Conservation (phyloP, 306 rosid genomes). For the Gastrolobium bilobum region DNA sequence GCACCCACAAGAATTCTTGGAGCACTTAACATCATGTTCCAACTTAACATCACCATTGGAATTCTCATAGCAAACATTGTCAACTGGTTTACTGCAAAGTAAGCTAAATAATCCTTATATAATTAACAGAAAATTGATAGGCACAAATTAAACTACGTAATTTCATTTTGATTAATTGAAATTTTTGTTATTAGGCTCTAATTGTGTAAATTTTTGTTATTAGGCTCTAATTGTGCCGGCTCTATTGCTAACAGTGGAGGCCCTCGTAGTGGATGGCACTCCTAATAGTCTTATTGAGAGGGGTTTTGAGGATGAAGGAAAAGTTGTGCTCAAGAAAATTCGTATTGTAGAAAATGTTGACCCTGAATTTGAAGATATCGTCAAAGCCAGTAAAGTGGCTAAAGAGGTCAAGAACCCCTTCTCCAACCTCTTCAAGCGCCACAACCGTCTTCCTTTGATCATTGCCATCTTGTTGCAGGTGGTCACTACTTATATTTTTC, state of each 20-base stretch:
- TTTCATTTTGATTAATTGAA: background rate
- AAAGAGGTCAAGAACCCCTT: slow-evolving; percentile 56
- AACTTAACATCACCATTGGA: slow-evolving; percentile 71
- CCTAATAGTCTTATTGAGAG: slow-evolving; percentile 70
- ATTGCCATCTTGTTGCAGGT: slow-evolving; percentile 62
- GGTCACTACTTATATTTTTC: background rate
- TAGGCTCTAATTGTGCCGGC: slow-evolving; percentile 52
- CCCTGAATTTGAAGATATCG: slow-evolving; percentile 62
- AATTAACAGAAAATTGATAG: background rate
- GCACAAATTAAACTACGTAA: background rate
- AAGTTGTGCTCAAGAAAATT: slow-evolving; percentile 59
- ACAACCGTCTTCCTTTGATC: slow-evolving; percentile 65
- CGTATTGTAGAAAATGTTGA: slow-evolving; percentile 64
- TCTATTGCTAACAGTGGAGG: slow-evolving; percentile 49
- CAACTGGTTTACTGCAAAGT: slow-evolving; percentile 64
- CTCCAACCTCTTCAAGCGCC: slow-evolving; percentile 53
- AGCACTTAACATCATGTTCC: slow-evolving; percentile 76
- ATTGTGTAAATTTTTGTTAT: background rate
- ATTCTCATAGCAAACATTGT: slow-evolving; percentile 69
- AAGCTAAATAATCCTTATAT: slow-evolving; percentile 3
- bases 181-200: background rate
- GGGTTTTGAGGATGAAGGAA: slow-evolving; percentile 62
- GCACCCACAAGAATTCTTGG: slow-evolving; percentile 79
- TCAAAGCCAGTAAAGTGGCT: slow-evolving; percentile 63
- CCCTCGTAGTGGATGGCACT: slow-evolving; percentile 59